Evolutionary conservation across 2,329 filamentous ascomycete species (phyloP).

Genomic region (Colletotrichum incanum): DNA sequence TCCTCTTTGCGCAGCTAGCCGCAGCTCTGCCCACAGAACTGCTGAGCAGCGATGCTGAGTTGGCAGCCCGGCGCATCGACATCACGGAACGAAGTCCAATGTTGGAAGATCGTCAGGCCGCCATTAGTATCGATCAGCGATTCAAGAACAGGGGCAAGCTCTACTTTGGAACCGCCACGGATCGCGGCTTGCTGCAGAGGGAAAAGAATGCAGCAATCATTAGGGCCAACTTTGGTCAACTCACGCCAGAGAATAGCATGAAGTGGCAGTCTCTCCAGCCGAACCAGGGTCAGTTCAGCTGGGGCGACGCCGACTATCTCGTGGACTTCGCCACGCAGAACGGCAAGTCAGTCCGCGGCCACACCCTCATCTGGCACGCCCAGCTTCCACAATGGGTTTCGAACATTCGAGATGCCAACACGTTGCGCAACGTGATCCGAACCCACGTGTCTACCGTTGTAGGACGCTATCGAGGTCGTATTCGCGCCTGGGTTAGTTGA

Average conservation of each 20-base stretch:
- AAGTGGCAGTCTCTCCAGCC: constrained; percentile 73
- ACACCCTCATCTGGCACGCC: constrained; percentile 64
- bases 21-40: not conserved
- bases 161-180: constrained; percentile 74
- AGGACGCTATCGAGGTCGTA: constrained; percentile 59
- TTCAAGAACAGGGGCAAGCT: constrained; percentile 76
- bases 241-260: constrained; percentile 66
- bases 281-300: constrained; percentile 68
- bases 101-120: constrained; percentile 60
- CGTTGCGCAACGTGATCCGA: constrained; percentile 66
- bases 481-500: constrained; percentile 60
- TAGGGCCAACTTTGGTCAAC: constrained; percentile 68
- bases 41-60: not conserved
- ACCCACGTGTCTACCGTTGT: constrained; percentile 66
- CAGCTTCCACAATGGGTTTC: constrained; percentile 69
- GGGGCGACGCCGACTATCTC: constrained; percentile 65
- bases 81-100: not conserved
- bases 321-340: constrained; percentile 58
- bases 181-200: constrained; percentile 65
- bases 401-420: constrained; percentile 58
- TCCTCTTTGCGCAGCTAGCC: not conserved
- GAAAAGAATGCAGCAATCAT: constrained; percentile 69
- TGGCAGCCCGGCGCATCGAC: not conserved
- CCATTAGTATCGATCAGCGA: constrained; percentile 66
- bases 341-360: constrained; percentile 59